Conservation (phyloP, 768 basidiomycete species). For the Amanita rubescens region DNA sequence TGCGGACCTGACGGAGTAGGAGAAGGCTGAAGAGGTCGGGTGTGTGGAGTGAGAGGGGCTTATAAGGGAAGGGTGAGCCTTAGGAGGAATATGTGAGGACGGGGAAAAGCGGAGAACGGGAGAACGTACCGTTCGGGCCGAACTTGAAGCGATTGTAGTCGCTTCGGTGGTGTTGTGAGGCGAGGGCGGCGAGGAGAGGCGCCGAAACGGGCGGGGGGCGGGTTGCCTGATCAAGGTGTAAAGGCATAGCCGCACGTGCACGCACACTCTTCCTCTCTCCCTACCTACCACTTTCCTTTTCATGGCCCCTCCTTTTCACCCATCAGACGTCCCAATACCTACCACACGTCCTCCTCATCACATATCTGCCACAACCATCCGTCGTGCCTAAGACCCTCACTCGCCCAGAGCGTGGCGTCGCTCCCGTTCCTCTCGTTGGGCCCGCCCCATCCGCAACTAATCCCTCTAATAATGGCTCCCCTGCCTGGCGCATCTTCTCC, state of each 20-base stretch:
- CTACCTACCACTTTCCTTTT: not conserved
- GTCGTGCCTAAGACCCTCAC: constrained; percentile 94
- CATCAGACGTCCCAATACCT: constrained; percentile 62
- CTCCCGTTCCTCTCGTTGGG: constrained; percentile 90
- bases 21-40: constrained; percentile 53
- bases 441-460: constrained; percentile 38
- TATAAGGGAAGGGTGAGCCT: constrained; percentile 54
- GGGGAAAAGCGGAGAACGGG: not conserved
- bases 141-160: constrained; percentile 67
- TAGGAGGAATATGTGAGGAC: constrained; percentile 1
- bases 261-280: constrained; percentile 8
- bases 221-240: not conserved
- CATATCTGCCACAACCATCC: constrained; percentile 52
- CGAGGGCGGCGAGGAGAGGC: constrained; percentile 43
- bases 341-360: constrained; percentile 52
- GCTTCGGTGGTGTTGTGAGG: constrained; percentile 69
- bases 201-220: constrained; percentile 2
- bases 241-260: not conserved
- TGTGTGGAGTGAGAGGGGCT: constrained; percentile 54
- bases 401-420: constrained; percentile 90
- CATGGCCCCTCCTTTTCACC: constrained; percentile 51
- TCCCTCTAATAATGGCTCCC: constrained; percentile 36
- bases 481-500: constrained; percentile 79
- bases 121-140: constrained; percentile 36
- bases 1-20: constrained; percentile 40